Evolutionary conservation across 306 rosid genomes (phyloP).

Genomic region (Dryas drummondii): DNA sequence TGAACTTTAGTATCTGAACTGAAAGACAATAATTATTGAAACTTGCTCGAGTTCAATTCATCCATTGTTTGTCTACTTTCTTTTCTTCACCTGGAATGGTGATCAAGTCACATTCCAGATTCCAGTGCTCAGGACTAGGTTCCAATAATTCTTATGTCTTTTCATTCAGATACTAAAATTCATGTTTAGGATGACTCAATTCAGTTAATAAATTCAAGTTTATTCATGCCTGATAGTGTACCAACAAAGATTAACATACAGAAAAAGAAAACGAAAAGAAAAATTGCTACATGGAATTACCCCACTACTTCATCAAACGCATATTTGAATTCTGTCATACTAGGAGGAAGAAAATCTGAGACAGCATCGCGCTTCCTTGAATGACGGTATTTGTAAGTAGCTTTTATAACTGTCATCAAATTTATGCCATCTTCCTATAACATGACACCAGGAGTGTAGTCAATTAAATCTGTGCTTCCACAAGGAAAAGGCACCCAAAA

Average conservation of each 20-base stretch:
- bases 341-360: conserved; percentile 73
- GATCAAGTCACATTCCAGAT: too few relatives aligned
- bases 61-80: too few relatives aligned
- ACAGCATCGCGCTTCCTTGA: conserved; percentile 55
- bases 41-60: too few relatives aligned
- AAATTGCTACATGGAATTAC: conserved; percentile 41
- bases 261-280: background rate
- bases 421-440: conserved; percentile 84
- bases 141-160: too few relatives aligned
- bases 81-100: too few relatives aligned
- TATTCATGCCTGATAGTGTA: background rate
- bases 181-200: too few relatives aligned
- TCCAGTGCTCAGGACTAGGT: too few relatives aligned
- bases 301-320: conserved; percentile 52
- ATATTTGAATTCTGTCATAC: conserved; percentile 54
- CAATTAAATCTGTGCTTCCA: background rate
- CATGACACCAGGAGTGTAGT: conserved; percentile 19
- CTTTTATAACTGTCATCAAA: conserved; percentile 75
- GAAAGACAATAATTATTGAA: too few relatives aligned
- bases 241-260: background rate
- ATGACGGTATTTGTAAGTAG: conserved; percentile 69
- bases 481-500: background rate
- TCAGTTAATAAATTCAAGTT: too few relatives aligned
- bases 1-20: too few relatives aligned
- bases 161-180: too few relatives aligned